phyloP scores from a whole-genome alignment of 2,329 filamentous ascomycete genomes.

The Cladosporium sphaerospermum region DNA sequence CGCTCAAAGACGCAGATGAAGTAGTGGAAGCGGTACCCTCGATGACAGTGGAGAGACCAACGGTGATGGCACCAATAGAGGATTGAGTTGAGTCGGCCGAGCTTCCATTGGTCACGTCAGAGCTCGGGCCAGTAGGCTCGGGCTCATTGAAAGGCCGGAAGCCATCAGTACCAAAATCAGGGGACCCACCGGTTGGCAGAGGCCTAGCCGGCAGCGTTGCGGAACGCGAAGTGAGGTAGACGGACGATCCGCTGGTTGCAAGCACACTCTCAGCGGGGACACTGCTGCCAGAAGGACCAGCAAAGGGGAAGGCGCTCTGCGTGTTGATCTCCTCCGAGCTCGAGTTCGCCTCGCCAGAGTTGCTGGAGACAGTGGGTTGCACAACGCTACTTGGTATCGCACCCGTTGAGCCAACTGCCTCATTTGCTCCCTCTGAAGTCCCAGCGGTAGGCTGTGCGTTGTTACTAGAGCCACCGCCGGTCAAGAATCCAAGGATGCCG shows the following conservation, averaged over 20 bases:
- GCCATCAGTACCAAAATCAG: constrained; percentile 17
- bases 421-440: not conserved
- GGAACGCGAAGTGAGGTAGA: not conserved
- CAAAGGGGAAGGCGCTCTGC: not conserved
- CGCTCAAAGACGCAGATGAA: constrained; percentile 4
- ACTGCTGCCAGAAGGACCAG: constrained; percentile 13
- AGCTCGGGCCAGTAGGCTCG: not conserved
- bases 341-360: not conserved
- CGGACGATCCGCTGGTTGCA: constrained; percentile 7
- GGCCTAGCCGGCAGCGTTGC: not conserved
- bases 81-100: constrained; percentile 7
- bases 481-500: not conserved
- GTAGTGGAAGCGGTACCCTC: constrained; percentile 14
- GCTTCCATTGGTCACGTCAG: constrained; percentile 4
- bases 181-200: not conserved
- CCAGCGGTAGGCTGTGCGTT: not conserved
- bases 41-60: constrained; percentile 29
- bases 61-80: constrained; percentile 24
- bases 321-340: not conserved
- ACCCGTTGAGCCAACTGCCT: not conserved
- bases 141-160: constrained; percentile 18
- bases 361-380: not conserved
- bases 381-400: not conserved
- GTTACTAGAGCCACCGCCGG: not conserved
- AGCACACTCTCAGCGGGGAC: not conserved